Evolutionary conservation across 1,284 basidiomycete species (phyloP).

Genomic region (Tilletia horrida): DNA sequence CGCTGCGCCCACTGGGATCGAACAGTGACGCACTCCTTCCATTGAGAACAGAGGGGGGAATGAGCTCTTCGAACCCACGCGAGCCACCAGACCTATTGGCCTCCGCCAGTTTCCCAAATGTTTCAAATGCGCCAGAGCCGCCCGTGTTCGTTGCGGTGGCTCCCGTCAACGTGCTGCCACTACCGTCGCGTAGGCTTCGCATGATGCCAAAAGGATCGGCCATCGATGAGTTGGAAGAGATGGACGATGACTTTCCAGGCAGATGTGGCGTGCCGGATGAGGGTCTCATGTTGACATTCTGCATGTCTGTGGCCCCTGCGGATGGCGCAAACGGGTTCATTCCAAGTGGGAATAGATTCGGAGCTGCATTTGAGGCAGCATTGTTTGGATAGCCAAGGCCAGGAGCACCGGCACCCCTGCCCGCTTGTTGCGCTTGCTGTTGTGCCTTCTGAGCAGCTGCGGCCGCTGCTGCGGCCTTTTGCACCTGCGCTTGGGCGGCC

Average conservation of each 20-base stretch:
- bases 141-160: neutral
- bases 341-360: neutral
- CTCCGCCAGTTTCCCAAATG: neutral
- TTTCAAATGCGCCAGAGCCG: neutral
- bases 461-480: constrained; percentile 3
- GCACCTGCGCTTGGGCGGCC: constrained; percentile 3
- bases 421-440: neutral
- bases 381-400: neutral
- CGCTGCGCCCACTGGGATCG: neutral
- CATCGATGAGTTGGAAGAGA: neutral
- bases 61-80: neutral
- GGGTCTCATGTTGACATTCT: neutral
- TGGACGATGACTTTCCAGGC: neutral
- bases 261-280: neutral
- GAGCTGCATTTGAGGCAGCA: neutral
- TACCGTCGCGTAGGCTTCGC: constrained; percentile 9
- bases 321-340: constrained; percentile 9
- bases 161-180: constrained; percentile 13
- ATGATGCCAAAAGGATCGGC: constrained; percentile 15
- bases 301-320: neutral
- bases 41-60: neutral
- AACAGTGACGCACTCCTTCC: constrained; percentile 6
- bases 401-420: neutral
- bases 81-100: neutral
- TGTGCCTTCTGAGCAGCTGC: neutral